These are phyloP conservation scores for Suhomyces bolitotheri DNA, from an alignment of 1,139 yeast species.

Conservation along the genomic window DNA sequence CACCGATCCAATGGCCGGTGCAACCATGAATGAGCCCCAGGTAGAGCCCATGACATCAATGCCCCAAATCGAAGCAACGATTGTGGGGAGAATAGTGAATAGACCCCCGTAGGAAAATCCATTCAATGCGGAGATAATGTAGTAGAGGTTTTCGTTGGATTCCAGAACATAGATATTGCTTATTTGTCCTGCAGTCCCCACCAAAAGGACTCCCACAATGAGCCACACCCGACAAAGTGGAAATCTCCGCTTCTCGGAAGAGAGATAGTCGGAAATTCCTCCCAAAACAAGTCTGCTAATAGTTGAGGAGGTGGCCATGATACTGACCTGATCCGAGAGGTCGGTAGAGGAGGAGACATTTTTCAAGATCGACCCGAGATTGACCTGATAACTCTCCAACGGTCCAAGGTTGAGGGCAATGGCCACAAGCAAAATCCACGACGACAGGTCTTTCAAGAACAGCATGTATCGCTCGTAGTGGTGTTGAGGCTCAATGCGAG, in stretches of 20 bases:
- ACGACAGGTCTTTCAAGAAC: slow-evolving; percentile 63
- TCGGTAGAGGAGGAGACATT: slow-evolving; percentile 37
- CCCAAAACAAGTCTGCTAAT: slow-evolving; percentile 62
- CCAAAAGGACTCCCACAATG: slow-evolving; percentile 37
- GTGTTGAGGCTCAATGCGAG: slow-evolving; percentile 42
- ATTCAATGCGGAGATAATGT: slow-evolving; percentile 50
- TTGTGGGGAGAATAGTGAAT: slow-evolving; percentile 82
- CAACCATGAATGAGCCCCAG: slow-evolving; percentile 89
- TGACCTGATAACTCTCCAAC: slow-evolving; percentile 81
- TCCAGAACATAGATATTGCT: slow-evolving; percentile 12
- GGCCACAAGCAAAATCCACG: slow-evolving; percentile 63
- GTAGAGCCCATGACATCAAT: slow-evolving; percentile 86
- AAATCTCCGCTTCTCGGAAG: slow-evolving; percentile 26
- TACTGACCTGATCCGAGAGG: slow-evolving; percentile 47
- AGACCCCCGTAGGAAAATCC: slow-evolving; percentile 83
- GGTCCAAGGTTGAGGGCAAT: slow-evolving; percentile 80
- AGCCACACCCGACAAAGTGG: slow-evolving; percentile 46
- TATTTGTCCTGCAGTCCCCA: slow-evolving; percentile 49
- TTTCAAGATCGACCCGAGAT: slow-evolving; percentile 67
- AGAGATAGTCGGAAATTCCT: slow-evolving; percentile 56
- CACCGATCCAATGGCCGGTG: slow-evolving; percentile 86
- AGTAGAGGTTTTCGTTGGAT: slow-evolving; percentile 20
- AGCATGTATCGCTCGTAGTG: slow-evolving; percentile 49
- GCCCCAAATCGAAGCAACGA: slow-evolving; percentile 86
- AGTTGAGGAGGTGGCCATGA: slow-evolving; percentile 44